phyloP scores from a whole-genome alignment of 768 basidiomycete genomes.

The Scleroderma bovista region DNA sequence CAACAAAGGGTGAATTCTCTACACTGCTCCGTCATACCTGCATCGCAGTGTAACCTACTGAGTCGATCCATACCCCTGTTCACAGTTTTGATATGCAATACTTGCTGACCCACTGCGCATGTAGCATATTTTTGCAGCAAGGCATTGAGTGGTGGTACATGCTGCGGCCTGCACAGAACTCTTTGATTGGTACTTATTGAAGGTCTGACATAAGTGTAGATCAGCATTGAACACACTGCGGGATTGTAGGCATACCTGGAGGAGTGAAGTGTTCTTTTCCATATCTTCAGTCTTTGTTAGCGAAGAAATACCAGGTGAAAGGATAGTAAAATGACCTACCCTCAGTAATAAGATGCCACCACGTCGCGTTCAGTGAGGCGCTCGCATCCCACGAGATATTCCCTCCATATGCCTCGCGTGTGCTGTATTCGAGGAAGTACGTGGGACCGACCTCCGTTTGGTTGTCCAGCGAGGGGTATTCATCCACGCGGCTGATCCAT shows the following conservation, averaged over 20 bases:
- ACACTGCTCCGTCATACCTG: too few species aligned
- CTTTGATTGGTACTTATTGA: constrained; percentile 69
- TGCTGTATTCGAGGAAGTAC: constrained; percentile 57
- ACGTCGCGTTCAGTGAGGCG: constrained; percentile 72
- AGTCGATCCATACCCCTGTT: constrained; percentile 56
- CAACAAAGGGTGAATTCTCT: too few species aligned
- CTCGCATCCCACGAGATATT: constrained; percentile 47
- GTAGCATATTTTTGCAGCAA: constrained; percentile 61
- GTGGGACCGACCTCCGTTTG: constrained; percentile 55
- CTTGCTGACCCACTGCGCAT: constrained; percentile 64
- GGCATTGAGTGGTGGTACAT: constrained; percentile 50
- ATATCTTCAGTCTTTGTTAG: constrained; percentile 13
- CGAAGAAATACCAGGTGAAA: not conserved
- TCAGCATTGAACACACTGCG: not conserved
- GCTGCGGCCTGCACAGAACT: constrained; percentile 43
- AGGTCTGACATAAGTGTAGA: constrained; percentile 35
- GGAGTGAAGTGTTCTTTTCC: constrained; percentile 15
- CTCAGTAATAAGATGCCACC: constrained; percentile 76
- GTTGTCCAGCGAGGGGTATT: constrained; percentile 49
- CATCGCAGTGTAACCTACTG: constrained; percentile 20
- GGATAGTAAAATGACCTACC: constrained; percentile 29
- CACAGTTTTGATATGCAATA: constrained; percentile 54
- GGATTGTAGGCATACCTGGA: constrained; percentile 12
- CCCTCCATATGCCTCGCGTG: constrained; percentile 59
- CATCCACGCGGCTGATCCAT: constrained; percentile 57